Evolutionary conservation across 164 flowering plant genomes (phyloP).

Genomic region (Magnolia changhungtana): DNA sequence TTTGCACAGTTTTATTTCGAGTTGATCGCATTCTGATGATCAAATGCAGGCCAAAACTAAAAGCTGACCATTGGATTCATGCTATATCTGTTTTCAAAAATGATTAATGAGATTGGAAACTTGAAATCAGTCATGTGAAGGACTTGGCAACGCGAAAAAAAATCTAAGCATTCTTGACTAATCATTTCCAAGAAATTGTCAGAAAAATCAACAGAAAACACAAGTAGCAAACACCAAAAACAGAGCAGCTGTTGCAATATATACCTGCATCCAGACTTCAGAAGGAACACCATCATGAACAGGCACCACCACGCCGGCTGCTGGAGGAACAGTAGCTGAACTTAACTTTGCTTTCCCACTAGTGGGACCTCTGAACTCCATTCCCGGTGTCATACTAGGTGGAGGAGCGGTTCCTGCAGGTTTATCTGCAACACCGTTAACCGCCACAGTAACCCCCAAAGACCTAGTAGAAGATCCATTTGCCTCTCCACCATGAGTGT

Average conservation of each 20-base stretch:
- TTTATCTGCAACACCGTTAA: slow-evolving; percentile 27
- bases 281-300: slow-evolving; percentile 25
- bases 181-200: background rate
- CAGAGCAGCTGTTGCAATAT: background rate
- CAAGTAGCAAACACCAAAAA: background rate
- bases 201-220: background rate
- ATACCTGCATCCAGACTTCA: slow-evolving; percentile 71
- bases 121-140: background rate
- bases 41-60: background rate
- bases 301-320: slow-evolving; percentile 38
- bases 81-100: background rate
- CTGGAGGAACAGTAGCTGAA: slow-evolving; percentile 27
- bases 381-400: slow-evolving; percentile 34
- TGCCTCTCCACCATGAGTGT: slow-evolving; percentile 24
- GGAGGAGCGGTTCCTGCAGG: slow-evolving; percentile 26
- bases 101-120: background rate
- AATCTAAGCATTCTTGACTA: background rate
- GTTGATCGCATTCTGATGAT: background rate
- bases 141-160: background rate
- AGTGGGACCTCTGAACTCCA: slow-evolving; percentile 44
- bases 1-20: background rate
- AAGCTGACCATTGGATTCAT: background rate
- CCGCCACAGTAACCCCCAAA: slow-evolving; percentile 21
- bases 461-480: slow-evolving; percentile 25
- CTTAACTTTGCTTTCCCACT: slow-evolving; percentile 29